phyloP scores from a whole-genome alignment of 805 yeast genomes.

The Lipomyces chichibuensis region DNA sequence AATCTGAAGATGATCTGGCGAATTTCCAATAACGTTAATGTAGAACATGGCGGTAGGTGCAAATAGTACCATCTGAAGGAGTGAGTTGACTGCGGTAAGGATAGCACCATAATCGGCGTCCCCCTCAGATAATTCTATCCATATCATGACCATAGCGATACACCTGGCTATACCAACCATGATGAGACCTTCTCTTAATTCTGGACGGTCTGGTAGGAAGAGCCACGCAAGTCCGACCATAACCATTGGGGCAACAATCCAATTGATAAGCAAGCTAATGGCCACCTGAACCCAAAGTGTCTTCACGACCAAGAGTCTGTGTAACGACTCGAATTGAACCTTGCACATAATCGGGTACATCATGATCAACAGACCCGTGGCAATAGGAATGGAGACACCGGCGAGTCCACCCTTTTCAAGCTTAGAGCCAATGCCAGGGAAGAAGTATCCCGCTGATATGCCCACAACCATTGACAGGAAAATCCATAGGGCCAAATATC shows the following conservation, averaged over 20 bases:
- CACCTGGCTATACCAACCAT: constrained; percentile 63
- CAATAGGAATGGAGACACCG: constrained; percentile 39
- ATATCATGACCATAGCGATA: constrained; percentile 54
- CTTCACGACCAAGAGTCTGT: constrained; percentile 36
- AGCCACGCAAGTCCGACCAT: constrained; percentile 60
- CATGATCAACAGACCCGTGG: constrained; percentile 59
- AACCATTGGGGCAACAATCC: constrained; percentile 59
- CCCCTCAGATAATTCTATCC: constrained; percentile 56
- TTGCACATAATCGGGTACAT: constrained; percentile 61
- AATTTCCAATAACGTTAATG: constrained; percentile 47
- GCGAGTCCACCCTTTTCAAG: constrained; percentile 34
- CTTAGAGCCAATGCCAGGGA: constrained; percentile 32
- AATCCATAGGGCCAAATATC: constrained; percentile 38
- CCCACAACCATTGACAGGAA: constrained; percentile 39
- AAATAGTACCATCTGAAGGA: constrained; percentile 55
- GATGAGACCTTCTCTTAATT: constrained; percentile 57
- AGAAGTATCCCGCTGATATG: constrained; percentile 38
- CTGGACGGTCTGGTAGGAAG: constrained; percentile 51
- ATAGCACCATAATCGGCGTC: constrained; percentile 54
- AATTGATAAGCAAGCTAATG: constrained; percentile 52
- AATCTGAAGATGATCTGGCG: not conserved
- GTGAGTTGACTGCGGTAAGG: constrained; percentile 55
- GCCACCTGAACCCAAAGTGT: constrained; percentile 41
- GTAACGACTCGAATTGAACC: constrained; percentile 54
- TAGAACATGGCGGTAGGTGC: constrained; percentile 57